These are phyloP conservation scores for Claviceps fusiformis DNA, from an alignment of 2,329 filamentous ascomycete species.

Conservation along the genomic window DNA sequence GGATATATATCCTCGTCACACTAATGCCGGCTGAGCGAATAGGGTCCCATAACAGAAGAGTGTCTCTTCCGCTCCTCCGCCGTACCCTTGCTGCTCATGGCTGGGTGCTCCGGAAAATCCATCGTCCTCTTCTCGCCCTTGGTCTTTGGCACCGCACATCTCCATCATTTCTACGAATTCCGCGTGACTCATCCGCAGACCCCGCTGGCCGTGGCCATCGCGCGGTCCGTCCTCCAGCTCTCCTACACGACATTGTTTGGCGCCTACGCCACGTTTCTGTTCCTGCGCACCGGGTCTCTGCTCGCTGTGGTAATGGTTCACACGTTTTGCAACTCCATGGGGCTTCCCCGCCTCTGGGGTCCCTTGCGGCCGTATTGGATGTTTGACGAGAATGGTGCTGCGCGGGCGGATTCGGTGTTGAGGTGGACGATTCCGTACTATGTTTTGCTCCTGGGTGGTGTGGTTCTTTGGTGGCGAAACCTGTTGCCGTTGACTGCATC, in stretches of 20 bases:
- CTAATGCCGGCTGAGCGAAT: not conserved
- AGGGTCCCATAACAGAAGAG: slow-evolving; percentile 86
- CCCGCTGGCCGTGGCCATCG: slow-evolving; percentile 45
- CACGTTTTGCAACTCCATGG: slow-evolving; percentile 85
- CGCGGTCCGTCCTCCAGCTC: slow-evolving; percentile 72
- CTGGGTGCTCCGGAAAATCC: slow-evolving; percentile 38
- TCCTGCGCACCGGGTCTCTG: slow-evolving; percentile 71
- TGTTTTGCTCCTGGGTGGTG: slow-evolving; percentile 56
- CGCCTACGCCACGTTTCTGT: slow-evolving; percentile 83
- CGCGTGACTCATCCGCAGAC: slow-evolving; percentile 63
- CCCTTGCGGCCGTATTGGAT: slow-evolving; percentile 45
- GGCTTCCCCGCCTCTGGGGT: slow-evolving; percentile 77
- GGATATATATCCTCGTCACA: not conserved
- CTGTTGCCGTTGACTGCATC: slow-evolving; percentile 59
- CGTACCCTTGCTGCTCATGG: slow-evolving; percentile 67
- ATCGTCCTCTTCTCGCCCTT: slow-evolving; percentile 75
- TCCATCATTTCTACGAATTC: slow-evolving; percentile 96
- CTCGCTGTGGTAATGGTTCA: slow-evolving; percentile 65
- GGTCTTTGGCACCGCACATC: slow-evolving; percentile 83
- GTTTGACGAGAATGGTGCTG: slow-evolving; percentile 10
- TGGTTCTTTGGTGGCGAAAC: slow-evolving; percentile 54
- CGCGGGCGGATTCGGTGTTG: slow-evolving; percentile 11
- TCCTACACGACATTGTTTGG: slow-evolving; percentile 87
- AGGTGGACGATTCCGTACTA: slow-evolving; percentile 73
- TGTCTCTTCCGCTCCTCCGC: slow-evolving; percentile 82